Base-by-base conservation (phyloP, 805 yeast species). In the Nakazawaea siamensis region DNA sequence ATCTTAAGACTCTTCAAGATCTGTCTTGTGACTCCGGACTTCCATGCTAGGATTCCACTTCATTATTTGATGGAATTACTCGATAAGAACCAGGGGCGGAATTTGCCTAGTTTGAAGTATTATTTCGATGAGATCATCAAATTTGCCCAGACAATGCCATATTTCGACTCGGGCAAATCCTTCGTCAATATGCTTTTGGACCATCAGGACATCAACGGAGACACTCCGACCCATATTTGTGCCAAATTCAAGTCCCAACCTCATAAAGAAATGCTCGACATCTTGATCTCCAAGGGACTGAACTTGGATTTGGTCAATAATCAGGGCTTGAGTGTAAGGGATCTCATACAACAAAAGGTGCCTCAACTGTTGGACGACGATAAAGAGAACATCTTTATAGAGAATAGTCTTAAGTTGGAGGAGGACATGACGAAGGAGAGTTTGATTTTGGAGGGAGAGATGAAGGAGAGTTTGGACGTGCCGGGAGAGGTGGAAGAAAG, bases 211-310 rank as follows among this genome's bases (percentile, higher is more conserved):
- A 67, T 65, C 16, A 68, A 76, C 41, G 97, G 97, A 4, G 85
- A 87, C 46, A 85, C 96, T 0, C 85, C 94, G 5, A 59, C 87
- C 32, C 94, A 86, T 48, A 62, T 90, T 29, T 87, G 95, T 0
- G 73, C 76, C 12, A 64, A 74, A 24, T 59, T 20, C 10, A 20
- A 20, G 23, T n/a, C 73, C 7, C 14, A n/a, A 14, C 69, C 70
- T 3, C 71, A 79, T 34, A 53, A 66, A 11, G 54, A 55, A 23
- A 55, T 75, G 19, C 58, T 64, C 18, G 58, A 60, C 24, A 54
- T 61, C 14, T 55, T 76, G 33, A 43, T 68, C 27, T 60, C 66
- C 31, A 61, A 70, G 45, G 64, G 69, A 18, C 81, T 80, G 5
- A 57, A 57, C 37, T 33, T 49, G 27, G 25, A 38, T 11, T 19